Evolutionary conservation across 2,329 filamentous ascomycete species (phyloP).

Genomic region (Shiraia sp.): DNA sequence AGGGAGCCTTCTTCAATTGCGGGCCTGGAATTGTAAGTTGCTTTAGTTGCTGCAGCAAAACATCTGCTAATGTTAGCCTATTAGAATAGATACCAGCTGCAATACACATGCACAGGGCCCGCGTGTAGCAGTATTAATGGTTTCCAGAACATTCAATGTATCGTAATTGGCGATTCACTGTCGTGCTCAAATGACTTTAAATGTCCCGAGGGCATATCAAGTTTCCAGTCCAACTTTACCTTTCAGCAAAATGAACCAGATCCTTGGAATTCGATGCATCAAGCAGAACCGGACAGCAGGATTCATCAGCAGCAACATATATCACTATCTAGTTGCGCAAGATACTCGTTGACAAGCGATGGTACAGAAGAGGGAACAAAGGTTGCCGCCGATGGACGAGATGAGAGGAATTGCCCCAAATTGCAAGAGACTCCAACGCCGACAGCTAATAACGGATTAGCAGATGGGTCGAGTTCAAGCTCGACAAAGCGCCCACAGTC

Average conservation of each 20-base stretch:
- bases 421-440: constrained; percentile 14
- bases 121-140: constrained; percentile 20
- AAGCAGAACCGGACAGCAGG: constrained; percentile 15
- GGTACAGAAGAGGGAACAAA: constrained; percentile 25
- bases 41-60: too few species aligned
- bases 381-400: constrained; percentile 8
- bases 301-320: constrained; percentile 24
- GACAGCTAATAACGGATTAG: constrained; percentile 1
- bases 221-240: constrained; percentile 27
- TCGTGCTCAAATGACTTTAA: constrained; percentile 24
- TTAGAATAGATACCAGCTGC: constrained; percentile 19
- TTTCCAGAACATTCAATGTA: constrained; percentile 23
- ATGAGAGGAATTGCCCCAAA: constrained; percentile 6
- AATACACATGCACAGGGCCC: constrained; percentile 22
- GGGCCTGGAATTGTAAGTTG: constrained; percentile 14
- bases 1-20: constrained; percentile 21
- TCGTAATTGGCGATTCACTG: constrained; percentile 15
- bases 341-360: constrained; percentile 23
- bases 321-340: constrained; percentile 15
- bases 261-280: constrained; percentile 15
- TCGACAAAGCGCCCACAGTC: background rate
- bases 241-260: constrained; percentile 27
- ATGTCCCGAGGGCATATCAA: constrained; percentile 17
- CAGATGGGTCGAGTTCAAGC: constrained; percentile 2
- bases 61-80: background rate